Base-by-base conservation (phyloP, 805 yeast genomes). In the Cyberlindnera subsufficiens region DNA sequence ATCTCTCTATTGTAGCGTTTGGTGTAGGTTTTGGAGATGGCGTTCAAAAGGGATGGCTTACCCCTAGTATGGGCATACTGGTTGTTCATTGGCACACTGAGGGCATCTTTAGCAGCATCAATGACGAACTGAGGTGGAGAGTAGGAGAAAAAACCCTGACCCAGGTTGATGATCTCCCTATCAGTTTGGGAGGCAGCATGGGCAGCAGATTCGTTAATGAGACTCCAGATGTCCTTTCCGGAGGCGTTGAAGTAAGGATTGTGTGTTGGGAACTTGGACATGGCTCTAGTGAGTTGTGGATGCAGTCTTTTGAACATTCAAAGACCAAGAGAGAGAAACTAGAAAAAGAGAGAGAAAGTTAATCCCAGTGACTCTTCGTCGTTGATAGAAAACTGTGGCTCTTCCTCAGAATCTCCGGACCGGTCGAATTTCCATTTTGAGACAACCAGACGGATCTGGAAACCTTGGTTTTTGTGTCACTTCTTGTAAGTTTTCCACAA, bases 111-210 rank as follows among this genome's bases (percentile, higher is more conserved):
- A 15, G 91, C 95, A 6, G 96, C 95, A 10, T 79, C 74, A 45
- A 85, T 71, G 14, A 95, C 96, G 65, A 93, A 93, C n/a, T 80
- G 76, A 1, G 99, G 99, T 3, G 99, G 99, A 27, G 90, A 77
- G 62, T 91, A 93, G 2, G 96, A 88, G 70, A 93, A 93, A 66
- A 93, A 93, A 2, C 99, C 99, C 64, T 93, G 99, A 30, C 99
- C 99, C 44, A 93, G 74, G 56, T 93, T 93, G 47, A 83, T 82
- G 43, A 91, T 79, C 41, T 87, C 85, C 54, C 83, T 73, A n/a
- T 88, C 89, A 37, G 78, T 80, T 33, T 66, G 66, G 3, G 60
- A 53, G 13, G 95, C 89, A 5, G 77, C 78, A 6, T 76, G 76
- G 3, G 95, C 95, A 0, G 98, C 97, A 2, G 99, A 84, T 58